phyloP scores from a whole-genome alignment of 805 yeast genomes.

The Myxozyma geophila region DNA sequence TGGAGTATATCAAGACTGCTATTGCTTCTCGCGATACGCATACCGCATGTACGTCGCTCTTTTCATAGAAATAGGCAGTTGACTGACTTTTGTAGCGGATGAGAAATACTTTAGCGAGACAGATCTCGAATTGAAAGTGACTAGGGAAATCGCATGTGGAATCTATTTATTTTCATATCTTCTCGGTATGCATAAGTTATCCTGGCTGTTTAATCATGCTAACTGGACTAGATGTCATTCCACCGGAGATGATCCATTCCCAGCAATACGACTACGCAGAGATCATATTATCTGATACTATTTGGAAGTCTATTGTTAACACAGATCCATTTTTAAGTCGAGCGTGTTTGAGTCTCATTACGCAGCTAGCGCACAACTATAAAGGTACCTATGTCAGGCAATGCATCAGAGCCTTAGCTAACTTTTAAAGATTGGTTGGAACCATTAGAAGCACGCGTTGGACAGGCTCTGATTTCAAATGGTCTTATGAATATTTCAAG shows the following conservation, averaged over 20 bases:
- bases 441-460: constrained; percentile 14
- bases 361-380: constrained; percentile 24
- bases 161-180: constrained; percentile 23
- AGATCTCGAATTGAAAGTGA: constrained; percentile 21
- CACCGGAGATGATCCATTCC: constrained; percentile 27
- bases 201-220: neutral
- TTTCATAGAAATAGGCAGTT: neutral
- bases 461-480: constrained; percentile 23
- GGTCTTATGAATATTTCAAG: constrained; percentile 24
- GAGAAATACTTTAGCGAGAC: constrained; percentile 31
- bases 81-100: constrained; percentile 17
- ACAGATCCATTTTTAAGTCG: constrained; percentile 27
- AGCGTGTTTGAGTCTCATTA: constrained; percentile 19
- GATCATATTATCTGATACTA: constrained; percentile 22
- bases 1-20: constrained; percentile 59
- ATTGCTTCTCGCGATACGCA: constrained; percentile 42
- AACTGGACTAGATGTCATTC: constrained; percentile 1
- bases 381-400: constrained; percentile 6
- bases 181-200: constrained; percentile 16
- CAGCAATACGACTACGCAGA: constrained; percentile 32
- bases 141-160: constrained; percentile 31
- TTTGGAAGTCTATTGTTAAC: constrained; percentile 29
- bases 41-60: constrained; percentile 12
- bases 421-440: constrained; percentile 21
- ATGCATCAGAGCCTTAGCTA: neutral